These are phyloP conservation scores for Gynandropsis gynandra DNA, from an alignment of 345 rosid genomes.

Conservation along the genomic window DNA sequence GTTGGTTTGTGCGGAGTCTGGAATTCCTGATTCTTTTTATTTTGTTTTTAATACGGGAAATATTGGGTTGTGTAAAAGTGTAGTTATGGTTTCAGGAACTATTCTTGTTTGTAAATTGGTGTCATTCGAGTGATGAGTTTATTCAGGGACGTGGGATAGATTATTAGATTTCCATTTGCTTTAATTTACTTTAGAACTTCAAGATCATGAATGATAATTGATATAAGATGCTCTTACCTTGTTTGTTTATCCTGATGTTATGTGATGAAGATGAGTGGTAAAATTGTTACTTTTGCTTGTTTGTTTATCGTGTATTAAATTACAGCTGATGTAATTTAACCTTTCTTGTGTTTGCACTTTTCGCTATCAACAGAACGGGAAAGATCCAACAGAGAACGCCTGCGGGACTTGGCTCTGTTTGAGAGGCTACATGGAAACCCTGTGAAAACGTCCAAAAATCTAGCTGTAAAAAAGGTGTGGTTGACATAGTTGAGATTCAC, in stretches of 20 bases:
- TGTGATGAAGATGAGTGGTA: too few relatives aligned
- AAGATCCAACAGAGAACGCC: slow-evolving; percentile 63
- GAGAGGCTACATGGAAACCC: slow-evolving; percentile 85
- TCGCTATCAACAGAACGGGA: slow-evolving; percentile 44
- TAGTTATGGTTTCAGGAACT: not conserved
- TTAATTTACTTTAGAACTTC: not conserved
- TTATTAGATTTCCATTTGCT: too few relatives aligned
- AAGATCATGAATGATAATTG: not conserved
- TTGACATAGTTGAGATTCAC: slow-evolving; percentile 8
- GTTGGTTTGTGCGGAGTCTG: slow-evolving; percentile 1
- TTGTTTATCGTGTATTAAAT: not conserved
- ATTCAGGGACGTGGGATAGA: too few relatives aligned
- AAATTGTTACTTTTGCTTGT: not conserved
- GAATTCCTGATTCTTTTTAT: not conserved
- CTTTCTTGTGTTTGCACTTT: slow-evolving; percentile 1
- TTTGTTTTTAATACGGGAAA: not conserved
- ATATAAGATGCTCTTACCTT: not conserved
- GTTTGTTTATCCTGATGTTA: not conserved
- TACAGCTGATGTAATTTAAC: not conserved
- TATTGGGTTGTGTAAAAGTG: not conserved
- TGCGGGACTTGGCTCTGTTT: slow-evolving; percentile 66
- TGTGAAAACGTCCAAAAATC: slow-evolving; percentile 45
- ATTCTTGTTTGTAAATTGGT: not conserved
- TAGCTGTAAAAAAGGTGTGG: slow-evolving; percentile 85
- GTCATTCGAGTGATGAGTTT: too few relatives aligned